A percentile compares a stretch with the other conserved stretches of the same genome.
Evolutionary conservation across 306 rosid species (phyloP).

Genomic region (Comarum palustre): DNA sequence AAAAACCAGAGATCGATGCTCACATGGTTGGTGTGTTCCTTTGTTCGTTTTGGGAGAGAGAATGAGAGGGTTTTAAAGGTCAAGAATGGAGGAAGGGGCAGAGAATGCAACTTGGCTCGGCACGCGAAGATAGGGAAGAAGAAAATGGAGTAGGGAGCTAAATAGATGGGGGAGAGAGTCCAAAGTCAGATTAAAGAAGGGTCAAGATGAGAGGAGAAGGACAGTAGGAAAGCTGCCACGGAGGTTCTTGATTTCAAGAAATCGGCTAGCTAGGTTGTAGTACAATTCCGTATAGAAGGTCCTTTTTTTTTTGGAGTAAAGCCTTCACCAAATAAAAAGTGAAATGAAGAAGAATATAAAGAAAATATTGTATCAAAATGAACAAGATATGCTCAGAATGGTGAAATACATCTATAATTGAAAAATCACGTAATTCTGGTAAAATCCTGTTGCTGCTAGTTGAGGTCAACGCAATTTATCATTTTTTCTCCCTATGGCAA

Average conservation of each 20-base stretch:
- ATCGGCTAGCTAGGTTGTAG: background rate
- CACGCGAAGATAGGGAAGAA: conserved; percentile 1
- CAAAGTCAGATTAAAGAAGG: conserved; percentile 13
- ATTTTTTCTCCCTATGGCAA: too few relatives aligned
- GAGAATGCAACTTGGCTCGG: conserved; percentile 4
- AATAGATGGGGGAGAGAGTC: background rate
- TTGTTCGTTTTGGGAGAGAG: background rate
- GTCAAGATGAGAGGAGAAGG: conserved; percentile 27
- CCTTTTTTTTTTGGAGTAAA: background rate
- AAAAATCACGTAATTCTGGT: too few relatives aligned
- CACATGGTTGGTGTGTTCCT: background rate
- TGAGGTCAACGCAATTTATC: too few relatives aligned
- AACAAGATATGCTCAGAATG: too few relatives aligned
- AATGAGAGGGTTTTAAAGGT: background rate
- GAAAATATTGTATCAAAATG: too few relatives aligned
- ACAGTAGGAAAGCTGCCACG: background rate
- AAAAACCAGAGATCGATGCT: background rate
- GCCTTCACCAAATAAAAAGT: background rate
- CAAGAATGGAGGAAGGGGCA: background rate
- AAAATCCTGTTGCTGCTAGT: too few relatives aligned
- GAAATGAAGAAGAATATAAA: too few relatives aligned
- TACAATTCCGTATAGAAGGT: background rate
- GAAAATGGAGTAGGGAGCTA: background rate
- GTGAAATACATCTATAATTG: too few relatives aligned
- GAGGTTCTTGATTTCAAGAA: background rate